Base-by-base conservation (phyloP, 176 grass and related monocot species). In the Zoysia japonica region DNA sequence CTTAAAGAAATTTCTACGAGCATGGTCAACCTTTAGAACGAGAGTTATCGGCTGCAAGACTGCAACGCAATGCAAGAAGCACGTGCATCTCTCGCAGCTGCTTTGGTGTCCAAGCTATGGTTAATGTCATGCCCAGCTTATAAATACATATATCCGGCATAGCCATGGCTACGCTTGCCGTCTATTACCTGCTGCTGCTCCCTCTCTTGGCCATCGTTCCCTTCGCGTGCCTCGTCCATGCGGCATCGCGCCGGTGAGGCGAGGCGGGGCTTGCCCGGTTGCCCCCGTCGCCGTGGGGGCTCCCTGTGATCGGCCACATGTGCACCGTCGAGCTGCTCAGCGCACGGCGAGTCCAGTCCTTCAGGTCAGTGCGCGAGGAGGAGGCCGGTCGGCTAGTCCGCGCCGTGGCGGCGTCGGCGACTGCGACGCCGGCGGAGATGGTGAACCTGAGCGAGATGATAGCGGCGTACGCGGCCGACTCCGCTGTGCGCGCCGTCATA, bases 241-340 rank as follows among this genome's bases (percentile, higher is more conserved):
- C 11, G 35, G 3, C 56, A 41, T 35, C 7, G 5, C 51, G 12
- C 36, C 55, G 65, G 19, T 55, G 0, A 39, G 6, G 14, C 14
- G 50, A 0, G 1, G 46, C n/a, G 11, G 2, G 11, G 13, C 10
- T 1, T 11, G 36, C 68, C 12, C 63, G 52, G 39, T 76, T 84
- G 1, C 85, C 85, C 9, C 89, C 89, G 2, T 77, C 80, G 1
- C 89, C 85, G 2, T 76, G 62, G 70, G 52, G 17, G 2, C 65
- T 84, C 59, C 89, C 85, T 15, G 54, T 91, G 65, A 47, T 91
- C 71, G 82, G 89, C 67, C 76, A 85, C 42, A 42, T 91, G 2
- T 82, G 85, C 73, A 83, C 82, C 65, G 77, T 91, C 35, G 28
- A 17, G 2, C 2, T 68, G 77, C 47, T 66, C 88, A 17, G 80